Conservation (phyloP, 805 yeast genomes). For the Schwanniomyces yamadae region DNA sequence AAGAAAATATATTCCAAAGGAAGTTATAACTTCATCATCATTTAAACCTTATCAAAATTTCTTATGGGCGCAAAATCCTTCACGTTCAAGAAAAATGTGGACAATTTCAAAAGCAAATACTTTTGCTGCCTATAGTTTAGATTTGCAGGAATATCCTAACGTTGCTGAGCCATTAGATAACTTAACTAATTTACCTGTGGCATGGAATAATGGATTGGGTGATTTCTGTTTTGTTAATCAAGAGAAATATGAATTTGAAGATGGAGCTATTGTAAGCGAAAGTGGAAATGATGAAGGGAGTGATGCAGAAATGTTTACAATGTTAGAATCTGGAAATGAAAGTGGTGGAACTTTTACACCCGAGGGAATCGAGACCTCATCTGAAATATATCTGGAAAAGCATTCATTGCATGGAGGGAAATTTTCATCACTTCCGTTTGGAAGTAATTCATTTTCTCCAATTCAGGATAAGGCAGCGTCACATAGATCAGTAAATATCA, state of each 20-base stretch:
- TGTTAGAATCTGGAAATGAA: neutral
- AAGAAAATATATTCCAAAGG: conserved; percentile 73
- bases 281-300: conserved; percentile 1
- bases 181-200: conserved; percentile 48
- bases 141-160: conserved; percentile 19
- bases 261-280: neutral
- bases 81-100: conserved; percentile 30
- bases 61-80: conserved; percentile 36
- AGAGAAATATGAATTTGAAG: conserved; percentile 42
- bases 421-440: neutral
- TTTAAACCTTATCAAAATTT: conserved; percentile 41
- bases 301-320: neutral
- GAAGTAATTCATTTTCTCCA: neutral
- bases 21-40: conserved; percentile 54
- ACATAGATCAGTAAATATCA: neutral
- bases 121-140: conserved; percentile 35
- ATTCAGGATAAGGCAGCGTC: conserved; percentile 1
- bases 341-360: neutral
- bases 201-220: conserved; percentile 57
- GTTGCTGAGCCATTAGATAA: conserved; percentile 45
- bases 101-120: conserved; percentile 40
- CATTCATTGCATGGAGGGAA: neutral
- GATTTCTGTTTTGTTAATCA: conserved; percentile 55
- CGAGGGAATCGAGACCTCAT: neutral
- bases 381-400: neutral